Base-by-base conservation (phyloP, 768 basidiomycete genomes). In the Multifurca ochricompacta region DNA sequence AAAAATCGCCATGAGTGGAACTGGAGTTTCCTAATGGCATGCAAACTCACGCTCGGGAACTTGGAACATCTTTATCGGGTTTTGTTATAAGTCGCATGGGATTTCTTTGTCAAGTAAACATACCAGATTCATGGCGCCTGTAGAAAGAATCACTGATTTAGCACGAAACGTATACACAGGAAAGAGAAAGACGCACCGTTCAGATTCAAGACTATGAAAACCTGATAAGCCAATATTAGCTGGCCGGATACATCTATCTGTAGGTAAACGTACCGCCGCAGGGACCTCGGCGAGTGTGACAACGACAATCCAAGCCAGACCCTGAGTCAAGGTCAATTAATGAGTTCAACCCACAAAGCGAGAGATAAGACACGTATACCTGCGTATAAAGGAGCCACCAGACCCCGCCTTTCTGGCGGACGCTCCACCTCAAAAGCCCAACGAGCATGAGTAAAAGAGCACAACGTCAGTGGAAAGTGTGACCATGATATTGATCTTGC, bases 51-150 rank as follows among this genome's bases (percentile, higher is more conserved):
- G 4, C 23, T 35, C 43, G 16, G 37, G 30, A 19, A 18, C 25
- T 46, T 56, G 58, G 37, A 56, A 50, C 28, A 55, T 41, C 57
- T 58, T 14, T 21, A 25, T 40, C 25, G 9, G 23, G 28, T 32
- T 28, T 23, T 13, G 4, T 9, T 11, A 19, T 35, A 27, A 56
- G 31, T 11, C 31, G 21, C 6, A 30, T 19, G n/a, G 14, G 21
- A 16, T 43, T 5, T 16, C 9, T 30, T 4, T 4, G 27, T 27
- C 11, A 28, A 9, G 18, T 5, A 9, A 8, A 39, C 52, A 14
- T 28, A 53, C 52, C 8, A 46, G 8, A 46, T 53, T 36, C 52
- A 53, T 44, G n/a, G 19, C 3, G 4, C 16, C 52, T 53, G 19
- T 3, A 2, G 6, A 39, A 8, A 10, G 14, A 6, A 8, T 9